These are phyloP conservation scores for Uronychia binucleata DNA, from an alignment of 73 alveolate genomes.

Conservation along the genomic window DNA sequence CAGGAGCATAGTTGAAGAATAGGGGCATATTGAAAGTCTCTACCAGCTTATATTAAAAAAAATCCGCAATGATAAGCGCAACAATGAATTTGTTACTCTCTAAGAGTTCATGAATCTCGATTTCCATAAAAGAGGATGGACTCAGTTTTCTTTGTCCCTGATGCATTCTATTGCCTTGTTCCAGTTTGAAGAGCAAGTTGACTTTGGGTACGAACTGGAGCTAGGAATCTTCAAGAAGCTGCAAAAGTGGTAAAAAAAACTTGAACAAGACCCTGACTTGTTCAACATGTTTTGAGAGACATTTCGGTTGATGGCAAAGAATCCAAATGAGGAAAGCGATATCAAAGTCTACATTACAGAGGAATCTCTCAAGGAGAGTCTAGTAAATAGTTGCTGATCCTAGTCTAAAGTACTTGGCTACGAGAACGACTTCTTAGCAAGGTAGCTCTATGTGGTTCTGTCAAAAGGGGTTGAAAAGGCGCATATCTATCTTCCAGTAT, in stretches of 20 bases:
- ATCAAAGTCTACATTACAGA: not conserved
- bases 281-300: not conserved
- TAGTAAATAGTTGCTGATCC: not conserved
- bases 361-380: not conserved
- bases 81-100: not conserved
- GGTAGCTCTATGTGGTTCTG: not conserved
- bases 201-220: not conserved
- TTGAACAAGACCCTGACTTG: not conserved
- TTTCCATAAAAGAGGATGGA: not conserved
- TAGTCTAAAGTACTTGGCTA: slow-evolving; percentile 5
- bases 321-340: not conserved
- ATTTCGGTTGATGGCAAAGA: not conserved
- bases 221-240: not conserved
- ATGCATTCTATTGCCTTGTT: not conserved
- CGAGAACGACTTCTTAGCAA: not conserved
- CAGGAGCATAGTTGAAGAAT: not conserved
- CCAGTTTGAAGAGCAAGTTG: not conserved
- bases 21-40: not conserved
- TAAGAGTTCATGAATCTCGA: not conserved
- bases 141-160: not conserved
- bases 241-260: not conserved
- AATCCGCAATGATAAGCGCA: not conserved
- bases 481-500: not conserved
- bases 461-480: slow-evolving; percentile 3
- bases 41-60: not conserved